Conservation (phyloP, 2,329 filamentous ascomycete genomes). For the Hypomyces rosellus region DNA sequence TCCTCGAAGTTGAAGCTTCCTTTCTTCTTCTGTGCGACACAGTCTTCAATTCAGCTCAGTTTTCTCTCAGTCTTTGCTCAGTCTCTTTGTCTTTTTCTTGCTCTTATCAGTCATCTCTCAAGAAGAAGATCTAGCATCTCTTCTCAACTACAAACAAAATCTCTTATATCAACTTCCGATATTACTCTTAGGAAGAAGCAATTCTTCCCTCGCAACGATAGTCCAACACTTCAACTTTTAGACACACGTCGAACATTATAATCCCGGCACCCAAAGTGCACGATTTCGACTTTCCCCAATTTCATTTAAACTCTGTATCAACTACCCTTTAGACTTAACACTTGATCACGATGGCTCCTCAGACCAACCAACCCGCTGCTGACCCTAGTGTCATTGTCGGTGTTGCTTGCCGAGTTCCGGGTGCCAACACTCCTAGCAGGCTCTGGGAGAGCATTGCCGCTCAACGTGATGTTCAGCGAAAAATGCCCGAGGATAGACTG, state of each 20-base stretch:
- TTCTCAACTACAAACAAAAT: not conserved
- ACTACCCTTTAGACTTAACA: too few species aligned
- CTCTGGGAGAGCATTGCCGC: constrained; percentile 25
- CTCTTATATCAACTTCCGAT: too few species aligned
- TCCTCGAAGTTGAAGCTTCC: not conserved
- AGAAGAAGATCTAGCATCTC: not conserved
- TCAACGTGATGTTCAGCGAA: constrained; percentile 28
- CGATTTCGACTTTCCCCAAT: too few species aligned
- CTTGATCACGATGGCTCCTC: constrained; percentile 14
- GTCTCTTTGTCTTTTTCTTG: not conserved
- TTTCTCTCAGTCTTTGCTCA: not conserved
- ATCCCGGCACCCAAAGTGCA: too few species aligned
- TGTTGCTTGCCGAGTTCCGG: constrained; percentile 24
- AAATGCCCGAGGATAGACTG: constrained; percentile 40
- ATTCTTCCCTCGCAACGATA: too few species aligned
- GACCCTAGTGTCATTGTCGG: constrained; percentile 29
- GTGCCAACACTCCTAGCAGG: constrained; percentile 19
- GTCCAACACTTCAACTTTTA: too few species aligned
- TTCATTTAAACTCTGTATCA: too few species aligned
- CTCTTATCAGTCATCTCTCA: not conserved
- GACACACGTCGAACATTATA: too few species aligned
- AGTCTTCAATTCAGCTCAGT: not conserved
- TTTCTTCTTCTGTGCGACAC: not conserved
- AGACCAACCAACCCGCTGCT: constrained; percentile 3
- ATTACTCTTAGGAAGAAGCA: too few species aligned